Evolutionary conservation across 768 basidiomycete species (phyloP).

Genomic region (Hypsizygus marmoreus): DNA sequence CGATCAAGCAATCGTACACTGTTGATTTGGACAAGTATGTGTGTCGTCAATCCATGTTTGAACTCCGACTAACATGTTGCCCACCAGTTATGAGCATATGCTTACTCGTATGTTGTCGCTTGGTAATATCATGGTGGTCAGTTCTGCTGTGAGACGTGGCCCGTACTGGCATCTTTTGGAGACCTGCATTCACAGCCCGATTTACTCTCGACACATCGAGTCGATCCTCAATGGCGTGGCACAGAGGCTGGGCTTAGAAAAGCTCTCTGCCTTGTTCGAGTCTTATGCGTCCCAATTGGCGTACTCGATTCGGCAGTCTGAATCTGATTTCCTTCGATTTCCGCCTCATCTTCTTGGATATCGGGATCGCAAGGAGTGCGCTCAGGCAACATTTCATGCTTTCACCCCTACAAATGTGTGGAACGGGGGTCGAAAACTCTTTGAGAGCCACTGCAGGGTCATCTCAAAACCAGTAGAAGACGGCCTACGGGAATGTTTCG

Average conservation of each 20-base stretch:
- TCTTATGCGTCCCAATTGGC: conserved; percentile 80
- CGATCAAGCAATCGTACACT: conserved; percentile 47
- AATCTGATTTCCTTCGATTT: conserved; percentile 58
- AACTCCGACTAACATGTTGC: conserved; percentile 3
- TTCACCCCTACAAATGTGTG: conserved; percentile 72
- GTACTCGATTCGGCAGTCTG: conserved; percentile 55
- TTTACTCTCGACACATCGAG: conserved; percentile 43
- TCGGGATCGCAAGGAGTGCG: conserved; percentile 62
- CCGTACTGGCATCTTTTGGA: conserved; percentile 91
- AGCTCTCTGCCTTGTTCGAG: conserved; percentile 67
- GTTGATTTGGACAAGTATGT: conserved; percentile 53
- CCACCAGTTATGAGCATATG: conserved; percentile 69
- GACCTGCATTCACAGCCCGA: conserved; percentile 45
- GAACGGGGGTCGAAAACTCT: conserved; percentile 42
- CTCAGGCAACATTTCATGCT: conserved; percentile 62
- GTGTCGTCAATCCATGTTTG: neutral
- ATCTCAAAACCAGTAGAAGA: conserved; percentile 49
- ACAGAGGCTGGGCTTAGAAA: conserved; percentile 62
- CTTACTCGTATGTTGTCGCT: conserved; percentile 70
- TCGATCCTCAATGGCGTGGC: conserved; percentile 64
- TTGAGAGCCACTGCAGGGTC: conserved; percentile 63
- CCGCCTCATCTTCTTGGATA: conserved; percentile 81
- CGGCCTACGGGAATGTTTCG: conserved; percentile 64
- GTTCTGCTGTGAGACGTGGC: conserved; percentile 73
- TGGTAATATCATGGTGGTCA: conserved; percentile 78